Conservation (phyloP, 2,329 filamentous ascomycete species). For the Neophaeococcomyces aloes region DNA sequence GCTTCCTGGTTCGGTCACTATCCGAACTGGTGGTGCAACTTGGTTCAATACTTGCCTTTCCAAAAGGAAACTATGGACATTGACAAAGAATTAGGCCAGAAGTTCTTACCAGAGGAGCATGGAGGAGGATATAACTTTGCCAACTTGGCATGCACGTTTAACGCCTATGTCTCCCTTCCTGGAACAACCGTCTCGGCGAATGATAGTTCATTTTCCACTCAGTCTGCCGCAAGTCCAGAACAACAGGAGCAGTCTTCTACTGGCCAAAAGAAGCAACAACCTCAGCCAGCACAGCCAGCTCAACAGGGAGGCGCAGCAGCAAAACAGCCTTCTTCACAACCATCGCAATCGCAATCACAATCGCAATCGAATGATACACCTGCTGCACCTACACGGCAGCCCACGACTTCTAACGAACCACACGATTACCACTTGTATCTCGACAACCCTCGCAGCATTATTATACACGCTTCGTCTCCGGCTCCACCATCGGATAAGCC, state of each 20-base stretch:
- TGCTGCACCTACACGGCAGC: constrained; percentile 1
- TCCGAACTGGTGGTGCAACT: constrained; percentile 31
- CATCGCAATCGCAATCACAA: background rate
- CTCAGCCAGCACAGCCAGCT: background rate
- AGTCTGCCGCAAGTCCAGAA: background rate
- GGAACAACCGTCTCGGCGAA: constrained; percentile 30
- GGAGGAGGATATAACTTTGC: constrained; percentile 38
- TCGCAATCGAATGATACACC: background rate
- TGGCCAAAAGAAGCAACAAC: background rate
- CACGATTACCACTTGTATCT: constrained; percentile 8
- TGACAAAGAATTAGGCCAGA: constrained; percentile 34
- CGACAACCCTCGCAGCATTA: constrained; percentile 5
- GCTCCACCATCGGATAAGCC: background rate
- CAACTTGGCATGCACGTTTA: constrained; percentile 30
- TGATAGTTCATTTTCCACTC: constrained; percentile 5
- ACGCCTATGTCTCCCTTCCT: constrained; percentile 38
- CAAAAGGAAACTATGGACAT: constrained; percentile 31
- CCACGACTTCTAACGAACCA: background rate
- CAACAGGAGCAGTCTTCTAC: background rate
- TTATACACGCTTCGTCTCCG: constrained; percentile 3
- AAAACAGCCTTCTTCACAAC: background rate
- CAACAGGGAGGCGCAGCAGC: background rate
- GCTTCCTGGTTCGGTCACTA: constrained; percentile 33
- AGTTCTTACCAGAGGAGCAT: constrained; percentile 29
- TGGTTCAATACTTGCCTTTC: constrained; percentile 30